Conservation (phyloP, 31 red algal species). For the Porphyra umbilicalis region DNA sequence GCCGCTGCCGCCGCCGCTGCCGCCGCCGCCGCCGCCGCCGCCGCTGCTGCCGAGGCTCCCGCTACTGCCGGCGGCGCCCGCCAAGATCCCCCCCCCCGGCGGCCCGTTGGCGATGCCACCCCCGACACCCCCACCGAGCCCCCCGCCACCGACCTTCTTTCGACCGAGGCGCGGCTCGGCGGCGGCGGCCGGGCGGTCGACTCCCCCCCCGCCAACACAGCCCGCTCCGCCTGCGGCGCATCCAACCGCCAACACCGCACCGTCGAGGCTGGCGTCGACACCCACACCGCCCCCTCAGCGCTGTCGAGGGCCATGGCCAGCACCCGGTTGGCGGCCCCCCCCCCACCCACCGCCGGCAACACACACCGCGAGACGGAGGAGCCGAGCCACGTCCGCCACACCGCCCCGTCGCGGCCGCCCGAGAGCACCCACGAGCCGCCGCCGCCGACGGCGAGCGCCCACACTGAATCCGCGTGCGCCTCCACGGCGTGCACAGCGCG, state of each 20-base stretch:
- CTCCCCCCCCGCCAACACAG: slow-evolving; percentile 2
- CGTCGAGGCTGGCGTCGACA: slow-evolving; percentile 55
- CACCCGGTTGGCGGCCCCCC: slow-evolving; percentile 50
- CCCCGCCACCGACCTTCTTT: neutral
- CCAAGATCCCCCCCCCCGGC: neutral
- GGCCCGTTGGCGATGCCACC: neutral
- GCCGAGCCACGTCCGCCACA: slow-evolving; percentile 63
- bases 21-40: neutral
- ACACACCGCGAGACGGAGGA: slow-evolving; percentile 29
- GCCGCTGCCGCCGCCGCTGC: neutral
- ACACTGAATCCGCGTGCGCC: slow-evolving; percentile 65
- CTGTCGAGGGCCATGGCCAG: slow-evolving; percentile 44
- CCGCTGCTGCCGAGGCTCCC: neutral
- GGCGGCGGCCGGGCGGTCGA: neutral
- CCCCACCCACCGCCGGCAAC: slow-evolving; percentile 24
- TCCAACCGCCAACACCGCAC: slow-evolving; percentile 48
- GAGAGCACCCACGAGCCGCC: slow-evolving; percentile 70
- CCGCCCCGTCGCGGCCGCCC: slow-evolving; percentile 82
- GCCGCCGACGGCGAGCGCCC: slow-evolving; percentile 46
- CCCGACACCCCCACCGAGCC: neutral
- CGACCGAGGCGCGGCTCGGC: slow-evolving; percentile 5
- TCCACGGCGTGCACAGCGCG: slow-evolving; percentile 56
- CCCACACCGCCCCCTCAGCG: slow-evolving; percentile 57
- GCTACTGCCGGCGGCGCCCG: neutral
- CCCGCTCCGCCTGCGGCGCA: neutral